phyloP scores from a whole-genome alignment of 805 yeast genomes.

The Candida sphagnicola region DNA sequence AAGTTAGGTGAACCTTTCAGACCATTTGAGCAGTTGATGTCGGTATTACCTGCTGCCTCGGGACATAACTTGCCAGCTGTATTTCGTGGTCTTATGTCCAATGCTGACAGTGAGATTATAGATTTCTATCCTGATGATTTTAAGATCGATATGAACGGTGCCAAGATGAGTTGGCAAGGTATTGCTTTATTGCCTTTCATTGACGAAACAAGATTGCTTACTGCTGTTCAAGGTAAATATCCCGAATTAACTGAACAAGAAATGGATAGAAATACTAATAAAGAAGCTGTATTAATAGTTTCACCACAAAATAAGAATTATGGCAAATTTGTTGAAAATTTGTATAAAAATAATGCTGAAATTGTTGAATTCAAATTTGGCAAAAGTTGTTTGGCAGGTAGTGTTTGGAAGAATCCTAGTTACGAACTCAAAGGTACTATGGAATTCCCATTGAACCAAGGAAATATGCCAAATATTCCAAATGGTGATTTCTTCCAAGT shows the following conservation, averaged over 20 bases:
- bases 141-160: constrained; percentile 92
- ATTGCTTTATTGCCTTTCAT: constrained; percentile 87
- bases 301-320: constrained; percentile 59
- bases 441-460: constrained; percentile 45
- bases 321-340: constrained; percentile 26
- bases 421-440: constrained; percentile 34
- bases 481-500: constrained; percentile 39
- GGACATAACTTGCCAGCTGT: constrained; percentile 80
- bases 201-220: constrained; percentile 71
- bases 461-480: constrained; percentile 42
- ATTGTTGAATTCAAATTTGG: constrained; percentile 43
- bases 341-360: constrained; percentile 38
- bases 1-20: constrained; percentile 72
- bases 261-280: constrained; percentile 61
- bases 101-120: constrained; percentile 73
- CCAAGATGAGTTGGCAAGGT: constrained; percentile 94
- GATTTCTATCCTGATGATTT: constrained; percentile 90
- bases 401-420: constrained; percentile 29
- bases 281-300: constrained; percentile 65
- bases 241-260: constrained; percentile 64
- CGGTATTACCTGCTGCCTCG: constrained; percentile 92
- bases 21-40: constrained; percentile 93
- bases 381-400: constrained; percentile 58
- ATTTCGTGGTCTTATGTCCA: constrained; percentile 78
- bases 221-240: constrained; percentile 65